Evolutionary conservation across 305 asterid species (phyloP).

Genomic region (Solanum hybrid): DNA sequence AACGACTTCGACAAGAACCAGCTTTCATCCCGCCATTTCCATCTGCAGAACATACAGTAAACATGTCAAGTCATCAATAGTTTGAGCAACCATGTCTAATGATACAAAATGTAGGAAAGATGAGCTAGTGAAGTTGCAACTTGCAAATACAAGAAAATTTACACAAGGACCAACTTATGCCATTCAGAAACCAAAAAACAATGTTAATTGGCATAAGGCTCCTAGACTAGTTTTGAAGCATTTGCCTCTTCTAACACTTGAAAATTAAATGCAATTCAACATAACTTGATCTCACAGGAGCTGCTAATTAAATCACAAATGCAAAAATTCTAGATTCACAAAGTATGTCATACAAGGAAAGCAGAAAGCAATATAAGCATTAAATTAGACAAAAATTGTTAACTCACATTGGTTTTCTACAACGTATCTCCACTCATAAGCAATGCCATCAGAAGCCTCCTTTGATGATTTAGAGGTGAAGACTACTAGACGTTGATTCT

Average conservation of each 20-base stretch:
- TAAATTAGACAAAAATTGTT: background rate
- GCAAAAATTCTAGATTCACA: background rate
- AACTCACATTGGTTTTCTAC: constrained; percentile 86
- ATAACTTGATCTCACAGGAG: background rate
- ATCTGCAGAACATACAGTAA: constrained; percentile 34
- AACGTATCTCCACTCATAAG: constrained; percentile 77
- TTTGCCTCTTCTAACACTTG: background rate
- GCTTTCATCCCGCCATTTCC: constrained; percentile 57
- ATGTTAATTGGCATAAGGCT: background rate
- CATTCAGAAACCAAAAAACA: background rate
- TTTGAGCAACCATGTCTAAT: background rate
- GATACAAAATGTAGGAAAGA: background rate
- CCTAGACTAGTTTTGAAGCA: background rate
- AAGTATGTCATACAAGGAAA: background rate
- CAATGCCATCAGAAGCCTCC: constrained; percentile 62
- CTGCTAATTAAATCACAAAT: background rate
- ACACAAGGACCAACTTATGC: background rate
- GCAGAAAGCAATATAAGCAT: background rate
- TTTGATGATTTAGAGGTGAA: constrained; percentile 58
- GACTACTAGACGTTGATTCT: constrained; percentile 66
- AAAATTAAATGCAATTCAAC: background rate
- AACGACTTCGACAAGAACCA: constrained; percentile 63
- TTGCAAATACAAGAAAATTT: background rate
- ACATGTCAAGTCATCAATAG: background rate
- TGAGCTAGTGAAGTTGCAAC: background rate